phyloP scores from a whole-genome alignment of 139 green algal genomes.

The Choricystis sp. region DNA sequence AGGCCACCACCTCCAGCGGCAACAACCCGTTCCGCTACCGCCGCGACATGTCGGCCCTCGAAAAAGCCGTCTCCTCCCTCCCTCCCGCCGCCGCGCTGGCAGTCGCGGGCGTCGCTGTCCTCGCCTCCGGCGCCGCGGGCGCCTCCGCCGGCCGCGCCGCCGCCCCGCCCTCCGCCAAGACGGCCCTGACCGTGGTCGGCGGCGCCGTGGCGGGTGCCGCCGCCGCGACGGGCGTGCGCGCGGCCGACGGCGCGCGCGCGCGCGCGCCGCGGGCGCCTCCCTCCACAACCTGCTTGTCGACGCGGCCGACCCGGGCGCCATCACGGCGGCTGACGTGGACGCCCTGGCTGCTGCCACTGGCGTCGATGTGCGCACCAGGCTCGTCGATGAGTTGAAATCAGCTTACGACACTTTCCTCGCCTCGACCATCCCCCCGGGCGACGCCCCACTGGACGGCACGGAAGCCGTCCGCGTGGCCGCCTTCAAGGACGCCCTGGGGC shows the following conservation, averaged over 20 bases:
- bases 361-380: neutral
- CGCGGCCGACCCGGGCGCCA: neutral
- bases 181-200: neutral
- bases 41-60: neutral
- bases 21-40: neutral
- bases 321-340: neutral
- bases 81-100: no score
- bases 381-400: neutral
- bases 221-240: neutral
- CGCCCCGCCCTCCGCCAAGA: neutral
- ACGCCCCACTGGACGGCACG: slow-evolving; percentile 35
- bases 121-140: neutral
- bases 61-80: neutral
- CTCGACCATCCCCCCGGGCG: slow-evolving; percentile 43
- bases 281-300: neutral
- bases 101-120: neutral
- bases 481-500: slow-evolving; percentile 76
- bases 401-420: neutral
- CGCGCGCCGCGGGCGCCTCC: no score
- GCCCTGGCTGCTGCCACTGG: neutral
- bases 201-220: no score
- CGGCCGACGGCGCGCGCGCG: neutral
- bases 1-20: no score
- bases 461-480: slow-evolving; percentile 7
- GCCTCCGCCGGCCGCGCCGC: no score